Evolutionary conservation across 1,139 yeast species (phyloP).

Genomic region (Scheffersomyces lignicola): DNA sequence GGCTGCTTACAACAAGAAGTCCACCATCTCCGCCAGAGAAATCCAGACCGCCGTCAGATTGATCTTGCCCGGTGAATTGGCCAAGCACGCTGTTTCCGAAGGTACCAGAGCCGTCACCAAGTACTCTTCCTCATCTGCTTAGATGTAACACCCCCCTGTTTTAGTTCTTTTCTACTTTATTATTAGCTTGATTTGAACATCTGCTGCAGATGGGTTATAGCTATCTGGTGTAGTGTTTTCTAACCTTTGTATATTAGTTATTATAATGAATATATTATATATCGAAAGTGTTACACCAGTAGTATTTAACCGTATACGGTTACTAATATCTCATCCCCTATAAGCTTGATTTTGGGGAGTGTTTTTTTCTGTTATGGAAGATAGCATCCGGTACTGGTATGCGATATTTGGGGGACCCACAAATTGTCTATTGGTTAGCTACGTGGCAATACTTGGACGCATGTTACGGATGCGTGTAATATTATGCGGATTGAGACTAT

Average conservation of each 20-base stretch:
- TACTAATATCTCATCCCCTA: too few relatives aligned
- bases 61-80: conserved; percentile 99
- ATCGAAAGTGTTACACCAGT: not conserved
- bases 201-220: too few relatives aligned
- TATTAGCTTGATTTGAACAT: conserved; percentile 5
- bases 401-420: too few relatives aligned
- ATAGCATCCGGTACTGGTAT: too few relatives aligned
- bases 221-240: too few relatives aligned
- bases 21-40: conserved; percentile 98
- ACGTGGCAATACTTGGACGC: too few relatives aligned
- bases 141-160: conserved; percentile 11
- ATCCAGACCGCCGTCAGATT: conserved; percentile 99
- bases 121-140: conserved; percentile 84
- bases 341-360: too few relatives aligned
- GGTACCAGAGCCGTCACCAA: conserved; percentile 99
- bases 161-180: conserved; percentile 6
- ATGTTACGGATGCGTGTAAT: too few relatives aligned
- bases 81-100: conserved; percentile 98
- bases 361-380: too few relatives aligned
- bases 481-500: too few relatives aligned
- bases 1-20: conserved; percentile 99
- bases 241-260: conserved; percentile 6
- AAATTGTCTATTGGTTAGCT: too few relatives aligned
- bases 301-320: too few relatives aligned
- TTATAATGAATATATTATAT: conserved; percentile 13